Evolutionary conservation across 768 basidiomycete genomes (phyloP), one percentile per base, ranked within the genome.

Genomic region (Lenzites betulinus): DNA sequence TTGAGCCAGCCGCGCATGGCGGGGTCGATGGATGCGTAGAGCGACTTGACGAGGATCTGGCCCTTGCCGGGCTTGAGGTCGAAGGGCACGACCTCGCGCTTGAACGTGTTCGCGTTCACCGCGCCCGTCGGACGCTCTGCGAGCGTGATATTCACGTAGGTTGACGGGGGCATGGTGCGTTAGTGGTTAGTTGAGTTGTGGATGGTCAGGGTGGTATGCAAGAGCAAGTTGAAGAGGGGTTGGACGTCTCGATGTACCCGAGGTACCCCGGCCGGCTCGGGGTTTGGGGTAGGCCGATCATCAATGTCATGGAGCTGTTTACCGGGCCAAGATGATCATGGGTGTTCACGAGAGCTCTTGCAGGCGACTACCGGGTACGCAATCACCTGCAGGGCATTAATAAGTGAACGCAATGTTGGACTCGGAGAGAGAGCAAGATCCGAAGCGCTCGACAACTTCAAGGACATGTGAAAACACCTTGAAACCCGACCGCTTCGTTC

Each of bases 1-100:
- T 82, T 83, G 51, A 98, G 69, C 81, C 90, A 97, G 13, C 84
- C 85, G 9, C 93, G 82, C 92, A 94, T 93, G 0, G 93, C 92
- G 20, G 95, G 93, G 68, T 97, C 95, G 64, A 97, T 71, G 35
- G 86, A 87, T 33, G 93, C 69, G 79, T 88, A 95, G 48, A 87
- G 85, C 59, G 90, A 85, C 70, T 85, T 82, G n/a, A 98, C 84
- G 47, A 95, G 77, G 8, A 86, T 85, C 62, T 89, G 79, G 23
- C 75, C 72, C 20, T 72, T 63, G 1, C 79, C 80, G 7, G 86
- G 79, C 67, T 81, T 80, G 52, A 91, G 76, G 64, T 80, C 76
- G 63, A 82, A 80, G 1, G 83, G 77, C 16, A 80, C 70, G 2
- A 76, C 70, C 73, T 89, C 86, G 0, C 75, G 79, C 44, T 83